These are phyloP conservation scores for Gossypium gossypioides DNA, from an alignment of 441 rosid species.

Conservation along the genomic window DNA sequence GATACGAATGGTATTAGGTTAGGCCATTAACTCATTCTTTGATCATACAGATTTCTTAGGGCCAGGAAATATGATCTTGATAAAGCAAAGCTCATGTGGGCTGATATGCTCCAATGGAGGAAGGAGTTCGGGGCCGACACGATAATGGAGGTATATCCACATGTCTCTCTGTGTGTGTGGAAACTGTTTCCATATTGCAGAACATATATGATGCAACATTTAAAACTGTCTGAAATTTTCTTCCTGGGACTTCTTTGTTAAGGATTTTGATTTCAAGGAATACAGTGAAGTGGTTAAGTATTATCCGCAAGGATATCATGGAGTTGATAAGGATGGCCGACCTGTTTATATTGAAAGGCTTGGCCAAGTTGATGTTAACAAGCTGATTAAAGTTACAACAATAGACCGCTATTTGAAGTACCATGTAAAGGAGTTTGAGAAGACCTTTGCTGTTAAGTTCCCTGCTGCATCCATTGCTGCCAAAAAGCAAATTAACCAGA, in stretches of 20 bases:
- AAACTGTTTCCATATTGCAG: too few species aligned
- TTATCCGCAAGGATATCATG: constrained; percentile 95
- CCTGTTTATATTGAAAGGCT: constrained; percentile 77
- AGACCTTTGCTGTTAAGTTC: constrained; percentile 53
- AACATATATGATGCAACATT: not conserved
- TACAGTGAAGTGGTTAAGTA: constrained; percentile 58
- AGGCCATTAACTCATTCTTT: not conserved
- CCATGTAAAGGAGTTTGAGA: constrained; percentile 65
- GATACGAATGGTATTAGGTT: not conserved
- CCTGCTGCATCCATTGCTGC: constrained; percentile 81
- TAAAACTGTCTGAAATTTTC: not conserved
- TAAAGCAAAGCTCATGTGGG: constrained; percentile 69
- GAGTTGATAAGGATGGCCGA: constrained; percentile 82
- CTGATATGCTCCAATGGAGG: constrained; percentile 67
- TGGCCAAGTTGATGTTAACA: constrained; percentile 69
- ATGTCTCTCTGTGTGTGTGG: not conserved
- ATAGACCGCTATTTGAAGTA: constrained; percentile 49
- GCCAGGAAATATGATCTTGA: constrained; percentile 58
- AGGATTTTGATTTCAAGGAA: constrained; percentile 64
- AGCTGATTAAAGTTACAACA: constrained; percentile 57
- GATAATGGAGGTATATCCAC: constrained; percentile 40
- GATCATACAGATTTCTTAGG: constrained; percentile 36
- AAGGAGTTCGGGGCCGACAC: constrained; percentile 50
- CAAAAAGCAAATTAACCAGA: constrained; percentile 72
- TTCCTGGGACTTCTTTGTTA: not conserved